Percentiles rank a stretch among this genome's conserved stretches.
phyloP scores from a whole-genome alignment of 2,329 filamentous ascomycete genomes.

The Phoma herbarum region DNA sequence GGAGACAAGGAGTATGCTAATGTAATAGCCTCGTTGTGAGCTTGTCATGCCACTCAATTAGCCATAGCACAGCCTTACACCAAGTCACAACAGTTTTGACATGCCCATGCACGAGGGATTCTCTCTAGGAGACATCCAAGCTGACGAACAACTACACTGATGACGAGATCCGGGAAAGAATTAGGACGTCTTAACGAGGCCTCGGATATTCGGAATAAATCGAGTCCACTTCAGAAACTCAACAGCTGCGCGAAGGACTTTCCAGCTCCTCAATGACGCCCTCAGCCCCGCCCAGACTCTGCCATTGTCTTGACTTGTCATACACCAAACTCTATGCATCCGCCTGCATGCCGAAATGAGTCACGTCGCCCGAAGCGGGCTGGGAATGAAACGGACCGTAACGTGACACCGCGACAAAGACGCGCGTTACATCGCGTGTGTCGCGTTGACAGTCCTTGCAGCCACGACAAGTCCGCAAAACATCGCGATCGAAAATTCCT shows the following conservation, averaged over 20 bases:
- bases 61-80: neutral
- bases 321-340: constrained; percentile 13
- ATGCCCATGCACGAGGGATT: neutral
- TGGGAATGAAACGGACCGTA: constrained; percentile 10
- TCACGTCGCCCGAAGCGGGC: constrained; percentile 12
- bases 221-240: constrained; percentile 4
- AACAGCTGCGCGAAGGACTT: constrained; percentile 8
- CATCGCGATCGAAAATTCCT: neutral
- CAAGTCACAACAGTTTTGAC: neutral
- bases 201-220: constrained; percentile 2
- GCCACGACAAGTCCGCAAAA: neutral
- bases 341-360: constrained; percentile 16
- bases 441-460: constrained; percentile 16
- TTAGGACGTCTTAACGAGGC: neutral
- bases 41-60: neutral
- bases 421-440: constrained; percentile 23
- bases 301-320: constrained; percentile 6
- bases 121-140: neutral
- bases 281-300: constrained; percentile 9
- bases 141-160: neutral
- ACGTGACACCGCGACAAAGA: constrained; percentile 22
- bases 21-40: neutral
- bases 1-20: neutral
- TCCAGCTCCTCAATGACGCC: constrained; percentile 10
- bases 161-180: neutral